Evolutionary conservation across 179 eudicot genomes (phyloP).

Genomic region (Nepenthes alata): DNA sequence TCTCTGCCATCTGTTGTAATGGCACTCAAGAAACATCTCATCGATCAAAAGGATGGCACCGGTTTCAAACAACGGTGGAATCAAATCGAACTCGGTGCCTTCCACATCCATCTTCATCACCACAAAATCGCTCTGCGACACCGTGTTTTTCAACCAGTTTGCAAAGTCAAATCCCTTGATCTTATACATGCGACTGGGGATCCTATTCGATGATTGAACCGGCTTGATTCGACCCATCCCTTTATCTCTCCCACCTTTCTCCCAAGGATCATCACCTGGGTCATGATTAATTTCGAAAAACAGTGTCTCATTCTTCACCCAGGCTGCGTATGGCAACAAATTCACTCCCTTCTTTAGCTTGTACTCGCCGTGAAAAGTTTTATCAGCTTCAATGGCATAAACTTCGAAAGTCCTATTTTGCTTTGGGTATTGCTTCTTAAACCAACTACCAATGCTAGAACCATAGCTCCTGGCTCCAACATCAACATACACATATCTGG

Average conservation of each 20-base stretch:
- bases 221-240: slow-evolving; percentile 80
- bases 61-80: slow-evolving; percentile 48
- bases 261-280: slow-evolving; percentile 50
- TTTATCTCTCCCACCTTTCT: slow-evolving; percentile 37
- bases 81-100: slow-evolving; percentile 71
- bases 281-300: slow-evolving; percentile 75
- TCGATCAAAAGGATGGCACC: slow-evolving; percentile 72
- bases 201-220: slow-evolving; percentile 31
- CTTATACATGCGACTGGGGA: slow-evolving; percentile 36
- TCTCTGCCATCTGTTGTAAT: slow-evolving; percentile 80
- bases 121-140: slow-evolving; percentile 64
- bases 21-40: slow-evolving; percentile 72
- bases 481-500: slow-evolving; percentile 70
- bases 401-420: slow-evolving; percentile 78
- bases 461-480: slow-evolving; percentile 93
- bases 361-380: slow-evolving; percentile 56
- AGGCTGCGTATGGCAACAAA: slow-evolving; percentile 82
- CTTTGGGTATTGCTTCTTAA: slow-evolving; percentile 82
- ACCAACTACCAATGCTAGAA: slow-evolving; percentile 91
- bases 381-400: slow-evolving; percentile 86
- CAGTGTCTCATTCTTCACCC: slow-evolving; percentile 81
- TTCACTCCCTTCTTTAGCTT: slow-evolving; percentile 49
- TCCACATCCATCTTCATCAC: slow-evolving; percentile 99
- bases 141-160: slow-evolving; percentile 70
- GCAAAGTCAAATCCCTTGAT: slow-evolving; percentile 84